Base-by-base conservation (phyloP, 345 rosid genomes). In the Hypericum perforatum region DNA sequence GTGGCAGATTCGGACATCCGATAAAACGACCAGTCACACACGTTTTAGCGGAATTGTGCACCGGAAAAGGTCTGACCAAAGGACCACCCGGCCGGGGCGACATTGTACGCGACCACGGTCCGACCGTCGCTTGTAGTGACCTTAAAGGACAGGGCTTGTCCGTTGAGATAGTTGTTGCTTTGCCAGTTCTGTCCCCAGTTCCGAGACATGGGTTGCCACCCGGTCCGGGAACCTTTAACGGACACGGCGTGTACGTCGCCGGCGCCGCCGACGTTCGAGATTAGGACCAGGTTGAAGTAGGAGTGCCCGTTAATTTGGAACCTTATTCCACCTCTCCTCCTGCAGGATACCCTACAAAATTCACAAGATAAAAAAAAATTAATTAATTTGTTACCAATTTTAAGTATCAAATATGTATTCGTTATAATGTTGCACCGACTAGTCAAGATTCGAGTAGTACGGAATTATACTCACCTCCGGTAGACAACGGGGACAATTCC, bases 171-270 rank as follows among this genome's bases (percentile, higher is more conserved):
- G 47, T 44, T 44, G 32, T 22, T 22, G 32, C 32, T 22, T 4
- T 22, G 32, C 32, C 32, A 22, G 32, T 22, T 22, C 32, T 22
- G 32, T 1, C 32, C 32, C 32, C 32, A 22, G 32, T 22, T 22
- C 32, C 32, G 32, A 22, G 32, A 44, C 47, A 44, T 44, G n/a
- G 47, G 14, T 9, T 44, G 47, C 47, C 47, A 44, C 2, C 47
- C 47, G 11, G 47, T 44, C 15, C 15, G n/a, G 14, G 47, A 44
- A 1, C 47, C 47, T 16, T 44, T 44, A 7, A 44, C 15, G 14
- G 47, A 44, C 47, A 44, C 47, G 14, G 47, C n/a, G 12, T 44
- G 47, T n/a, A 44, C 47, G 15, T 44, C 47, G 15, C 47, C 47
- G 15, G 47, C 47, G n/a, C 47, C 47, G 15, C 47, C 47, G 15